Conservation (phyloP, 257 asterid species). For the Catharanthus roseus region DNA sequence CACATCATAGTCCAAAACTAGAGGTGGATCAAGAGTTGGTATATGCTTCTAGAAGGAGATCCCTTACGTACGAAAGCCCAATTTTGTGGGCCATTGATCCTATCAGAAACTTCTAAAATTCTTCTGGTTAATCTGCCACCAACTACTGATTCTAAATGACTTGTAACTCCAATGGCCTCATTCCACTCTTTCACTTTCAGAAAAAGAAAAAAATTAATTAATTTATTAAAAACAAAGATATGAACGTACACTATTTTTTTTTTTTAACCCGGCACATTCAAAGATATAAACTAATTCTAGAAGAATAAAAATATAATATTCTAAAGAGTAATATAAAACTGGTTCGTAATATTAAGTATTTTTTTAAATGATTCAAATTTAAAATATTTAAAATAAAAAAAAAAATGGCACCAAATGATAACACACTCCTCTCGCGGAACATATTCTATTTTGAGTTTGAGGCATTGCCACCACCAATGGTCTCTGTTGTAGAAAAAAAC, state of each 20-base stretch:
- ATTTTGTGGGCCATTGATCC: slow-evolving; percentile 10
- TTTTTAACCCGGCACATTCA: too few species aligned
- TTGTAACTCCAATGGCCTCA: slow-evolving; percentile 2
- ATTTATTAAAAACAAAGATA: too few species aligned
- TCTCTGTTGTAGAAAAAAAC: neutral
- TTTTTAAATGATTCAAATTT: too few species aligned
- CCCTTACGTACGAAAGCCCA: slow-evolving; percentile 12
- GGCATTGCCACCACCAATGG: neutral
- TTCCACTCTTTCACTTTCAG: neutral
- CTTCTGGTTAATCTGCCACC: slow-evolving; percentile 21
- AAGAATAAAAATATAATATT: too few species aligned
- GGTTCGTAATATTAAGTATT: too few species aligned
- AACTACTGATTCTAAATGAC: slow-evolving; percentile 6
- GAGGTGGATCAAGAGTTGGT: slow-evolving; percentile 26
- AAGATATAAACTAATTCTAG: too few species aligned
- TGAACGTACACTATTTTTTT: too few species aligned
- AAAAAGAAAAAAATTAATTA: too few species aligned
- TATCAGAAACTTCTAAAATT: slow-evolving; percentile 11
- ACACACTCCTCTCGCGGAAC: too few species aligned
- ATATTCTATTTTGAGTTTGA: neutral
- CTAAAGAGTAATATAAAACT: too few species aligned
- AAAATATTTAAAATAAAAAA: too few species aligned
- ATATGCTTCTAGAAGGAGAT: slow-evolving; percentile 29
- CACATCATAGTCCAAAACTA: neutral
- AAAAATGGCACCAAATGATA: too few species aligned